Conservation (phyloP, 345 rosid genomes). For the Eucalyptus curtisii region DNA sequence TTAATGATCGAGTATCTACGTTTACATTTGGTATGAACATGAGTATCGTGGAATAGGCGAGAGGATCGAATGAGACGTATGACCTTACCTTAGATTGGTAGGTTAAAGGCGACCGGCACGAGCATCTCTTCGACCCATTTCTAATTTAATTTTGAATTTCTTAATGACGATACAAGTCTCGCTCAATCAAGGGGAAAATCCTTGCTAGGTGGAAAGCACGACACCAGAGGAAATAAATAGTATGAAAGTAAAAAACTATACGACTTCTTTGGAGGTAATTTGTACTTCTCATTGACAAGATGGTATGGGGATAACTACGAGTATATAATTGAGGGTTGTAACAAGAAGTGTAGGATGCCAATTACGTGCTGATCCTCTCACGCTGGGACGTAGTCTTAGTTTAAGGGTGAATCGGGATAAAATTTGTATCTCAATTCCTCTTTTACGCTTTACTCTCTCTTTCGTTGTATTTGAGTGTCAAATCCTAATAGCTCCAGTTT, state of each 20-base stretch:
- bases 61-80: neutral
- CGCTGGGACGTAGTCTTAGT: fast-evolving
- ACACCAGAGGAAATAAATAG: neutral
- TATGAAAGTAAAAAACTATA: neutral
- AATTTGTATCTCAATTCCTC: too few species aligned
- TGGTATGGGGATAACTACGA: too few species aligned
- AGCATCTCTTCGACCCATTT: neutral
- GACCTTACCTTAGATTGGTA: neutral
- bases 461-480: too few species aligned
- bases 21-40: neutral
- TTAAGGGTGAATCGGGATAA: too few species aligned
- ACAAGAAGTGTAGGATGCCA: fast-evolving
- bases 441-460: too few species aligned
- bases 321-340: too few species aligned
- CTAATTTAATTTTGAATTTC: too few species aligned
- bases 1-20: neutral
- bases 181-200: neutral
- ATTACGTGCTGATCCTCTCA: too few species aligned
- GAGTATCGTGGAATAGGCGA: neutral
- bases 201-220: neutral
- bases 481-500: neutral
- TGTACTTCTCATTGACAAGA: too few species aligned
- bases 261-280: too few species aligned
- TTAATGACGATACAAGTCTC: neutral
- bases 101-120: neutral